phyloP scores from a whole-genome alignment of 208 protist genomes.

The Acanthamoeba divionensis region DNA sequence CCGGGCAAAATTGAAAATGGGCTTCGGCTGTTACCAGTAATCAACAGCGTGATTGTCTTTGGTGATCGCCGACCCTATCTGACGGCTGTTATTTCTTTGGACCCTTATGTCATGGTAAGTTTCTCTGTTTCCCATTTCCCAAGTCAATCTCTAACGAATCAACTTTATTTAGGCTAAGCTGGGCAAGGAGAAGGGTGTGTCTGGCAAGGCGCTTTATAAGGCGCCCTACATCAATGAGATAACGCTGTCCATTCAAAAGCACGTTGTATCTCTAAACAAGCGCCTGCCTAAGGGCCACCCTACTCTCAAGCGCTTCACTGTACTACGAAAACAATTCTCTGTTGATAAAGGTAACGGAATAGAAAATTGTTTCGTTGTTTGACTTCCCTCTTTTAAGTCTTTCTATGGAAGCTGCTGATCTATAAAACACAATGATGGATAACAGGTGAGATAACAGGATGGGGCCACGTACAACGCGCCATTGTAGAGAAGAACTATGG shows the following conservation, averaged over 20 bases:
- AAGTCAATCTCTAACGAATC: too few relatives aligned
- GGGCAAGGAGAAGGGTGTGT: not conserved
- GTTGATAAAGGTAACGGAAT: not conserved
- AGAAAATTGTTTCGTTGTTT: too few relatives aligned
- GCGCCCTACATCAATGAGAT: constrained; percentile 41
- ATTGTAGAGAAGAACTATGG: constrained; percentile 12
- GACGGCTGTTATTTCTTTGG: not conserved
- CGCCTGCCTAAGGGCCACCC: not conserved
- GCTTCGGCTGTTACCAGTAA: not conserved
- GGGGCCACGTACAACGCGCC: not conserved
- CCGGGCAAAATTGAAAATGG: not conserved
- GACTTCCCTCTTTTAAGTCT: too few relatives aligned
- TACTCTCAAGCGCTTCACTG: constrained; percentile 8
- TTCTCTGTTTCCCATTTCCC: not conserved
- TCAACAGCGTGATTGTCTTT: not conserved
- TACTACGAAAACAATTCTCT: not conserved
- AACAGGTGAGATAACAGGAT: not conserved
- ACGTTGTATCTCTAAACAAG: constrained; percentile 5
- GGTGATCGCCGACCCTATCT: not conserved
- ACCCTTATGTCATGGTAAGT: not conserved
- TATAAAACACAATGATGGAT: not conserved
- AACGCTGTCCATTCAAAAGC: not conserved
- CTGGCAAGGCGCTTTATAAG: not conserved
- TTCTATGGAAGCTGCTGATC: not conserved
- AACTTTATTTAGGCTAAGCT: not conserved